Base-by-base conservation (phyloP, 169 alveolate genomes). In the Toxoplasma gondii region DNA sequence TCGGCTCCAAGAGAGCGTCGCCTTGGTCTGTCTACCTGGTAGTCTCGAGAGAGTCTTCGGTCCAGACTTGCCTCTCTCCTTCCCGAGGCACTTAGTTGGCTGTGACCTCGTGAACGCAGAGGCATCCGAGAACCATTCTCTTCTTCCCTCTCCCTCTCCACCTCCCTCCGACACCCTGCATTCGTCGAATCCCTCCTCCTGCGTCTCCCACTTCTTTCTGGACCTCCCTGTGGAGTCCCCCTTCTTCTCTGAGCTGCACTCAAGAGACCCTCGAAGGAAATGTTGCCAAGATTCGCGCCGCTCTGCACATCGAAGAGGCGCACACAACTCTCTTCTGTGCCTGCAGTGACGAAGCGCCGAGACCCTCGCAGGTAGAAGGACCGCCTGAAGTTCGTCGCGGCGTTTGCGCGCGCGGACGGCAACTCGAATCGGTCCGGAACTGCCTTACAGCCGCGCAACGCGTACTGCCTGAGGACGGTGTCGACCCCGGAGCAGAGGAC, bases 401-500 rank as follows among this genome's bases (percentile, higher is more conserved):
- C 49, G 44, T 36, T 74, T 53, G 92, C 88, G 82, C 87, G 83
- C 24, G 87, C 92, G 67, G 95, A 74, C 45, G 95, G 95, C 43
- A 92, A 67, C 44, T 91, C 92, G 45, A 92, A 92, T 9, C 92
- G 39, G 70, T 67, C 36, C 12, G 93, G 93, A 43, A 70, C 49
- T 58, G 88, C 93, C 22, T 78, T 45, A 44, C 49, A 86, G 36
- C 90, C 88, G 64, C 90, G 69, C 93, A 93, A 45, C n/a, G 93
- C 84, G 70, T 78, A 91, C 95, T 93, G 95, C 43, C 86, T 88
- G 92, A 93, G 83, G 45, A 86, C 93, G 36, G 95, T 90, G 53
- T 93, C 95, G 27, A 93, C 90, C 29, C 95, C 95, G 70, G 92
- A 78, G 90, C 95, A 93, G 22, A 93, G 90, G 64, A 93, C 93